Base-by-base conservation (phyloP, 179 eudicot species). In the Vitellaria paradoxa region DNA sequence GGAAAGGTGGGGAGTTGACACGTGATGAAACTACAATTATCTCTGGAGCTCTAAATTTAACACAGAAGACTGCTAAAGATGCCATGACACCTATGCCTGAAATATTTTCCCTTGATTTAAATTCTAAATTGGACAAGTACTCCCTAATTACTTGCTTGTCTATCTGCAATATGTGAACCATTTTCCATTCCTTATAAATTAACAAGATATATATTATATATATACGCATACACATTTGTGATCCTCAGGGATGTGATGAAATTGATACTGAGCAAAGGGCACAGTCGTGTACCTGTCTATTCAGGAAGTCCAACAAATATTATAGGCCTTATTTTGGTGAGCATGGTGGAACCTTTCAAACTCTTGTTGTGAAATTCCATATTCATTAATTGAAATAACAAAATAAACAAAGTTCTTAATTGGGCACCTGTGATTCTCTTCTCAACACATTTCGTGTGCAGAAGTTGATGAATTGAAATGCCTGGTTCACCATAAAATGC, bases 1-100 rank as follows among this genome's bases (percentile, higher is more conserved):
- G 96, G 62, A 92, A 86, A 87, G 97, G 97, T 24, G 97, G 97
- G 65, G 97, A 92, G 78, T 79, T 92, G 75, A 88, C 89, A 26
- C 89, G 87, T 59, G 87, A 91, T 40, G 97, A 92, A 86, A 91
- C 93, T 56, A 87, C 92, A 2, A 92, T 92, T 57, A 92, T 92
- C 37, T 81, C 92, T 55, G 96, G 97, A 80, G 97, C 97, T 70
- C 68, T 91, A 70, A 91, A 91, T 46, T 67, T 91, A 57, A 79
- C 96, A 37, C 84, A 78, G 55, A 92, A 91, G 80, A 88, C 92
- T 21, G 93, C 91, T 65, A 85, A 87, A 79, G 93, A 92, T 80
- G 93, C 88, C 0, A 92, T 92, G 97, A 92, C 97, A 56, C 88
- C 93, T 20, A 68, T 89, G 81, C 82, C 89, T 45, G 71, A 80